Evolutionary conservation across 2,329 filamentous ascomycete species (phyloP).

Genomic region (Pestalotiopsis fici): DNA sequence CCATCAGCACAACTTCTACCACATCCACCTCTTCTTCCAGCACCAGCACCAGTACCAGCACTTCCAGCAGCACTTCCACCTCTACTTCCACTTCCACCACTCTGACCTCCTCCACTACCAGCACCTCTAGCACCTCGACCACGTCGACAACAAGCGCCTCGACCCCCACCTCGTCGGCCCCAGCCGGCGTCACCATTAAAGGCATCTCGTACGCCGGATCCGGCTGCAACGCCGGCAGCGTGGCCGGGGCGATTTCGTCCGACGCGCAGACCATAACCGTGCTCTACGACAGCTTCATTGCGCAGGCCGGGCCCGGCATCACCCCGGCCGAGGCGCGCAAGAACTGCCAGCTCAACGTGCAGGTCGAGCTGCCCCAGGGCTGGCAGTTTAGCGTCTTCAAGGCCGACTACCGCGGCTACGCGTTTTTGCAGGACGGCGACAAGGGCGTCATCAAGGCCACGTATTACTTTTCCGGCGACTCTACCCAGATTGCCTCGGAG

Average conservation of each 20-base stretch:
- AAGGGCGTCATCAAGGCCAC: constrained; percentile 50
- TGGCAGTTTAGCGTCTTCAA: constrained; percentile 37
- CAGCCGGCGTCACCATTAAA: constrained; percentile 24
- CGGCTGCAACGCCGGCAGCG: constrained; percentile 26
- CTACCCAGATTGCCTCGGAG: constrained; percentile 38
- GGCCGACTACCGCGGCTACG: constrained; percentile 53
- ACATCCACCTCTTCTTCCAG: background rate
- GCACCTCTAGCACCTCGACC: background rate
- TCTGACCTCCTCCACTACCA: background rate
- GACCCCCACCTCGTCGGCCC: constrained; percentile 6
- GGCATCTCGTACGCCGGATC: constrained; percentile 26
- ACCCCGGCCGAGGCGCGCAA: constrained; percentile 44
- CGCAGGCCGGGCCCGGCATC: constrained; percentile 46
- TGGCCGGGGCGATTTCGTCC: constrained; percentile 23
- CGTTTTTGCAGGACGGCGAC: constrained; percentile 44
- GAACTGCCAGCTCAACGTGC: constrained; percentile 56
- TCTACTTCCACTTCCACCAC: background rate
- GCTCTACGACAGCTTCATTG: constrained; percentile 54
- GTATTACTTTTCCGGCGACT: constrained; percentile 53
- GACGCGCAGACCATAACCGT: constrained; percentile 42
- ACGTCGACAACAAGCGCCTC: background rate
- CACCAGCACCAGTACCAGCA: background rate
- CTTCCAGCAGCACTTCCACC: background rate
- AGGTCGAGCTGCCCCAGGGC: constrained; percentile 32
- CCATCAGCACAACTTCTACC: background rate